These are phyloP conservation scores for Aspergillus brunneoviolaceus DNA, from an alignment of 2,329 filamentous ascomycete species.

Conservation along the genomic window DNA sequence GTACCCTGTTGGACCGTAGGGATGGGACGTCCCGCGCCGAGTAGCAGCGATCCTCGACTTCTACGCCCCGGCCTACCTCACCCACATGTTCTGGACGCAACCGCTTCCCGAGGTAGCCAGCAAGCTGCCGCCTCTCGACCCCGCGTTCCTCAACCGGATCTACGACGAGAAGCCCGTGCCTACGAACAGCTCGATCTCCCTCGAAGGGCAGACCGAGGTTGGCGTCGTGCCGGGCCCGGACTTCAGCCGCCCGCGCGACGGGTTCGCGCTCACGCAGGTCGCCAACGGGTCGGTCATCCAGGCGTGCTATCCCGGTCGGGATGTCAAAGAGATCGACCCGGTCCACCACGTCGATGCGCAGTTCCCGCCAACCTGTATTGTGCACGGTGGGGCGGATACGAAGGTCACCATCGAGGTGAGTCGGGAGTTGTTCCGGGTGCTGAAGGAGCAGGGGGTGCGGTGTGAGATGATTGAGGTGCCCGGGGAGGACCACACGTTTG, in stretches of 20 bases:
- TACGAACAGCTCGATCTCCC: slow-evolving; percentile 40
- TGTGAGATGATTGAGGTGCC: slow-evolving; percentile 41
- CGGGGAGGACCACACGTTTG: slow-evolving; percentile 47
- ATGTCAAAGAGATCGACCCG: slow-evolving; percentile 34
- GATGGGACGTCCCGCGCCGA: slow-evolving; percentile 37
- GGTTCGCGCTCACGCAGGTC: slow-evolving; percentile 46
- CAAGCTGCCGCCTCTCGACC: slow-evolving; percentile 27
- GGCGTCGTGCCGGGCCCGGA: slow-evolving; percentile 30
- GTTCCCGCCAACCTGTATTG: slow-evolving; percentile 46
- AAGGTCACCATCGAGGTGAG: slow-evolving; percentile 44
- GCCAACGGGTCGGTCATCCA: slow-evolving; percentile 41
- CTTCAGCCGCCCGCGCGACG: slow-evolving; percentile 39
- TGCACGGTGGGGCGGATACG: slow-evolving; percentile 41
- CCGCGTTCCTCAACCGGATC: slow-evolving; percentile 36
- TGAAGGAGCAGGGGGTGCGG: slow-evolving; percentile 32
- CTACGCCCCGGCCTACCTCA: slow-evolving; percentile 46
- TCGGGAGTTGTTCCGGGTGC: slow-evolving; percentile 25
- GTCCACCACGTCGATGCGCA: slow-evolving; percentile 28
- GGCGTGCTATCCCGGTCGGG: slow-evolving; percentile 30
- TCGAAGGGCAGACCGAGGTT: slow-evolving; percentile 40
- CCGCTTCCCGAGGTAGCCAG: slow-evolving; percentile 32
- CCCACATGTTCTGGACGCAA: slow-evolving; percentile 38
- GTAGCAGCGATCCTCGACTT: slow-evolving; percentile 43
- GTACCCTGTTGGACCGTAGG: slow-evolving; percentile 23
- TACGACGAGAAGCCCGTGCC: slow-evolving; percentile 41